Percentiles rank a stretch among this genome's conserved stretches.
Evolutionary conservation across 192 early-diverging fungal species (phyloP).

Genomic region (Linnemannia elongata): DNA sequence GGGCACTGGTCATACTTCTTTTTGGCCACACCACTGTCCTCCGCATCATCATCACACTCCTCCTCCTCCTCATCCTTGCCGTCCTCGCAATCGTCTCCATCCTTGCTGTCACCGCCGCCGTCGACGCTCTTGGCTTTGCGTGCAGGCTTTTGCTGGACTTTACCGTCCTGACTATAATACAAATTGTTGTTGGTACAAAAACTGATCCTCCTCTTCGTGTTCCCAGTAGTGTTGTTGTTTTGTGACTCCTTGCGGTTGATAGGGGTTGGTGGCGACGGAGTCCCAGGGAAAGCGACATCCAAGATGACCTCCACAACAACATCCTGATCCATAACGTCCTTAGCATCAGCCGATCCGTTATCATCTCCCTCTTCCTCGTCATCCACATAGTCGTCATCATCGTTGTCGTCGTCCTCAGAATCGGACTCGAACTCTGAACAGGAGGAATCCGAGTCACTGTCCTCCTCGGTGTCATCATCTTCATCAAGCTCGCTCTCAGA

Average conservation of each 20-base stretch:
- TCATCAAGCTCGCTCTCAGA: constrained; percentile 42
- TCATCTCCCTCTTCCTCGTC: constrained; percentile 8
- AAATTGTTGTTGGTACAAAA: constrained; percentile 47
- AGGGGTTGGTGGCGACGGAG: neutral
- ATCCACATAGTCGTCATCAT: constrained; percentile 16
- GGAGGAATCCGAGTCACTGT: constrained; percentile 30
- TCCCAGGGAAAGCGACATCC: constrained; percentile 6
- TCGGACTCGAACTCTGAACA: constrained; percentile 4
- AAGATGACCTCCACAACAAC: constrained; percentile 10
- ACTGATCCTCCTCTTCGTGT: constrained; percentile 34
- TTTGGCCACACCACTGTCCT: neutral
- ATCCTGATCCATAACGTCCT: constrained; percentile 9
- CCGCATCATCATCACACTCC: neutral
- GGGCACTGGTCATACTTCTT: constrained; percentile 38
- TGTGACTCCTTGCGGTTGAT: neutral
- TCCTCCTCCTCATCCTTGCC: neutral
- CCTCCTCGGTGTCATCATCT: constrained; percentile 31
- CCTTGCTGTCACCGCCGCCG: neutral
- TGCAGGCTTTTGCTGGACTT: neutral
- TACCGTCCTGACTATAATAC: constrained; percentile 36
- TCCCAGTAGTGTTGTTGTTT: neutral
- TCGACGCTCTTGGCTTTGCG: neutral
- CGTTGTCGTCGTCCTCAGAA: constrained; percentile 23
- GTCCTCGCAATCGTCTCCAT: no score
- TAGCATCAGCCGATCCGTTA: constrained; percentile 12